These are phyloP conservation scores for Wickerhamiella azymoides DNA, from an alignment of 805 yeast genomes.

Conservation along the genomic window DNA sequence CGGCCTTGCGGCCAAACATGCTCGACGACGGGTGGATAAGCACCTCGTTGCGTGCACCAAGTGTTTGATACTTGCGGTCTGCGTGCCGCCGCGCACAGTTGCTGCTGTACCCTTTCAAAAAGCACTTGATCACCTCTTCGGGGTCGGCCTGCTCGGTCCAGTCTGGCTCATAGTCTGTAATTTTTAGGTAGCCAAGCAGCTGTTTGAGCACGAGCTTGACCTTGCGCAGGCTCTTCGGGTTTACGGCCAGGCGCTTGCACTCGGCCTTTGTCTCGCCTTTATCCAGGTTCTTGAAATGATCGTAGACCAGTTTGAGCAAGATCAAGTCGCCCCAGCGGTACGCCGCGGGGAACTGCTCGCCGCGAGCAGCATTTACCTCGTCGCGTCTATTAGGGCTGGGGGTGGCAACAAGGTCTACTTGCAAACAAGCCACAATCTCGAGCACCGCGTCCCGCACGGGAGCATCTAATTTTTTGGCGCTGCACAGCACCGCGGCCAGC, in stretches of 20 bases:
- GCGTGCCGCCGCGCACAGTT: constrained; percentile 93
- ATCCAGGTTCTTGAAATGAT: constrained; percentile 36
- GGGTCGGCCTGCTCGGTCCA: constrained; percentile 22
- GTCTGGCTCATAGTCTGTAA: constrained; percentile 23
- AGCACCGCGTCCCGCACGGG: constrained; percentile 43
- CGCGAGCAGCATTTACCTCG: constrained; percentile 63
- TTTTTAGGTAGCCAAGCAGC: constrained; percentile 50
- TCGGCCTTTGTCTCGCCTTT: constrained; percentile 56
- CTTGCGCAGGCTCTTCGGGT: constrained; percentile 65
- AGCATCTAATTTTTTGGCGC: constrained; percentile 36
- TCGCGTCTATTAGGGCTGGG: constrained; percentile 74
- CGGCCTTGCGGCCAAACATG: constrained; percentile 66
- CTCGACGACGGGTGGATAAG: constrained; percentile 85
- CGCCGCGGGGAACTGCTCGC: constrained; percentile 59
- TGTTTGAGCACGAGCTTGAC: constrained; percentile 67
- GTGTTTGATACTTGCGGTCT: constrained; percentile 81
- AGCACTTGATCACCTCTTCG: constrained; percentile 53
- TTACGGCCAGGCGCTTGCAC: constrained; percentile 70
- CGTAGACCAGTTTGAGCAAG: constrained; percentile 65
- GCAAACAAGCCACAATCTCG: constrained; percentile 83
- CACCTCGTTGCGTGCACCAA: constrained; percentile 61
- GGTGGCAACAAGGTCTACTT: constrained; percentile 71
- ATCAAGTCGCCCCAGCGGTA: constrained; percentile 66
- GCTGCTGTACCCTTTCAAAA: constrained; percentile 67
- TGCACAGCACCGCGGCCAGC: constrained; percentile 67